Conservation (phyloP, 2,329 filamentous ascomycete species). For the Xylariaceae sp. region DNA sequence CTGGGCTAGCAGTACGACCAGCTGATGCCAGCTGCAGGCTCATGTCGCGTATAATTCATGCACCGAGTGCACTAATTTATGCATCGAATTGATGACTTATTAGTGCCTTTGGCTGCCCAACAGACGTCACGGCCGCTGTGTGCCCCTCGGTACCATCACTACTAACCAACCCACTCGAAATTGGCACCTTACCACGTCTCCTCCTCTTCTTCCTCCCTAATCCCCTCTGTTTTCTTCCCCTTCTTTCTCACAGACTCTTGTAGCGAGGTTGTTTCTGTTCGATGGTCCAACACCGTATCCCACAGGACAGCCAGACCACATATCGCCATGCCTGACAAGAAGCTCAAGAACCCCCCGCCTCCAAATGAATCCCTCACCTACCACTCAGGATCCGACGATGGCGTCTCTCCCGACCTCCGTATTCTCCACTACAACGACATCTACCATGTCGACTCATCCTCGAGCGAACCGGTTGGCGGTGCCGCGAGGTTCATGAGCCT, state of each 20-base stretch:
- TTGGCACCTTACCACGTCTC: neutral
- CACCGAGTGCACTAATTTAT: too few relatives aligned
- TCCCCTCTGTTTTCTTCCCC: neutral
- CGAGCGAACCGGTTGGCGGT: slow-evolving; percentile 79
- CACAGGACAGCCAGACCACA: neutral
- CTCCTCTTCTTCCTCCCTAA: neutral
- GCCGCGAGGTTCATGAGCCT: slow-evolving; percentile 75
- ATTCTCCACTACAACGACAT: slow-evolving; percentile 91
- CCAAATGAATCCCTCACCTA: slow-evolving; percentile 33
- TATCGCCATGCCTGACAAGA: slow-evolving; percentile 29
- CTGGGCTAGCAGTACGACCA: too few relatives aligned
- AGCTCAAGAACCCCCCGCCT: slow-evolving; percentile 23
- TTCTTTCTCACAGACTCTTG: neutral
- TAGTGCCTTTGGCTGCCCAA: slow-evolving; percentile 1
- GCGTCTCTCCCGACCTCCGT: slow-evolving; percentile 63
- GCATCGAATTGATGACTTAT: too few relatives aligned
- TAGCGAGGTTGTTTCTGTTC: neutral
- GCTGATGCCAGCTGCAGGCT: too few relatives aligned
- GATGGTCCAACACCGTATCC: neutral
- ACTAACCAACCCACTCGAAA: neutral
- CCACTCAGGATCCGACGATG: slow-evolving; percentile 27
- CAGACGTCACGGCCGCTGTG: too few relatives aligned
- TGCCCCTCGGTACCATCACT: neutral
- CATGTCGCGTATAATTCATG: too few relatives aligned
- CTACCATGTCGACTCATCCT: slow-evolving; percentile 75